A percentile compares a stretch with the other conserved stretches of the same genome.
phyloP scores from a whole-genome alignment of 768 basidiomycete genomes.

The Clathrus columnatus region DNA sequence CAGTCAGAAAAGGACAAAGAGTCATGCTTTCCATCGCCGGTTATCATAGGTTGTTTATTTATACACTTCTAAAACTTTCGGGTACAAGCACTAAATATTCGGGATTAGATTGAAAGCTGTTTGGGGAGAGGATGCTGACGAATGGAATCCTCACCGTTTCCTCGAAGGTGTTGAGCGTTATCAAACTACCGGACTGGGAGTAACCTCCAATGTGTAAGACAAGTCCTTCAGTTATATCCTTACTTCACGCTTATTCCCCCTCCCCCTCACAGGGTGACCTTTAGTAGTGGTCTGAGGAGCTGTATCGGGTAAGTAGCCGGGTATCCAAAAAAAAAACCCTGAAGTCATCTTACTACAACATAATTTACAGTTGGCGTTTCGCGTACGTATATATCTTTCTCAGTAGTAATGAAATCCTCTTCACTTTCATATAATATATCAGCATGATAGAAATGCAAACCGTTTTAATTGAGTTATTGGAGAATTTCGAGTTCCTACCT shows the following conservation, averaged over 20 bases:
- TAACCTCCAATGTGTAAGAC: constrained; percentile 16
- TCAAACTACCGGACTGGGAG: constrained; percentile 14
- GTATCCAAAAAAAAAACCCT: neutral
- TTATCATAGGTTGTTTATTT: neutral
- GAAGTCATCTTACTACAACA: neutral
- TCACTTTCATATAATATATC: neutral
- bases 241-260: neutral
- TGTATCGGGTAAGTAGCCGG: constrained; percentile 4
- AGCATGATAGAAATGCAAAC: constrained; percentile 12
- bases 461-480: constrained; percentile 8
- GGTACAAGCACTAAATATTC: too few relatives aligned
- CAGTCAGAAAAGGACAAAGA: constrained; percentile 17
- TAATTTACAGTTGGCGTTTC: constrained; percentile 13
- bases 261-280: neutral
- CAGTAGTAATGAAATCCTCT: neutral
- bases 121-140: constrained; percentile 26
- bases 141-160: constrained; percentile 23
- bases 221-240: neutral
- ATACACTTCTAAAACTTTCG: neutral
- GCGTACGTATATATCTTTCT: constrained; percentile 7
- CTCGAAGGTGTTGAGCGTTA: constrained; percentile 13
- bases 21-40: constrained; percentile 13
- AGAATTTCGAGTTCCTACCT: constrained; percentile 12
- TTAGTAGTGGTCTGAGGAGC: constrained; percentile 1
- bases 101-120: constrained; percentile 16